Base-by-base conservation (phyloP, 495 filamentous ascomycete genomes). In the Thozetella sp. region DNA sequence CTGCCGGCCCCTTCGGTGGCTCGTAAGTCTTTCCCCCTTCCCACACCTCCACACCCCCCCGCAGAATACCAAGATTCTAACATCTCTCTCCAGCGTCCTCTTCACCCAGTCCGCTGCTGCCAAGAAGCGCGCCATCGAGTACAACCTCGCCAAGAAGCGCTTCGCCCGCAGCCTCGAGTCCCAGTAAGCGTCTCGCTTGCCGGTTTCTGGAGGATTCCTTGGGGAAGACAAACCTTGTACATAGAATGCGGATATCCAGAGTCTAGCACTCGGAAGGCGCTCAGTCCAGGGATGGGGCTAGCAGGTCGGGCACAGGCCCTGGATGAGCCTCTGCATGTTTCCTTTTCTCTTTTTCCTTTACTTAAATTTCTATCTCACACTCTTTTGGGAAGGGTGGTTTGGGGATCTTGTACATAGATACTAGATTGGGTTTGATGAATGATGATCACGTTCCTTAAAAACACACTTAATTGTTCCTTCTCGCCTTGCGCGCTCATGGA, bases 1-100 rank as follows among this genome's bases (percentile, higher is more conserved):
- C 73, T 22, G 83, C 83, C 2, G 83, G 83, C 3, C 83, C 83
- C 6, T 86, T 86, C 60, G 83, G 83, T 55, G 83, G 83, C 19
- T 80, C 79, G 43, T 48, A 0, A 48, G 43, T 48, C n/a, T 48
- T 37, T 37, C n/a, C n/a, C 43, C 43, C 43, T 48, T 48, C 43
- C n/a, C 43, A 4, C 9, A 4, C 20, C 43, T 48, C 20, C 43
- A 48, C 43, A 10, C 43, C 9, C 9, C 30, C 30, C 15, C 6
- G 30, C 30, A 37, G 17, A 37, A 17, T 37, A 6, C 6, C 30
- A 37, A 17, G 30, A 6, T 9, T 37, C 43, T 48, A 51, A 48
- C 43, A 48, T n/a, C 12, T 15, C 43, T 10, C n/a, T 48, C 43
- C n/a, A 48, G 43, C 56, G 72, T 67, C 10, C 74, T 74, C 17